Percentiles rank a stretch among this genome's conserved stretches.
Evolutionary conservation across 148 eudicot genomes (phyloP).

Genomic region (Linanthus parryae): DNA sequence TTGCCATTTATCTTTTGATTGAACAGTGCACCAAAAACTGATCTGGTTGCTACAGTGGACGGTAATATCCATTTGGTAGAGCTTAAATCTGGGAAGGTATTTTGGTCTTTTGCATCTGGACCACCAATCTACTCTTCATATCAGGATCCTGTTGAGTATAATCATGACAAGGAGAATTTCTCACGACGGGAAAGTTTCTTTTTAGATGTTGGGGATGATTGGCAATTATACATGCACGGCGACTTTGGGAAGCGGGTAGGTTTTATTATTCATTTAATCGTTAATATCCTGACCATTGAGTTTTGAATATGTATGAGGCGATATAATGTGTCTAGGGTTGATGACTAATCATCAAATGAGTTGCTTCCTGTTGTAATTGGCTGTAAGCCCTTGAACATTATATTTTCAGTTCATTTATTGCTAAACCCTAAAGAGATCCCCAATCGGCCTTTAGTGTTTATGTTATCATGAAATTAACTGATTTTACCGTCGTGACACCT

Average conservation of each 20-base stretch:
- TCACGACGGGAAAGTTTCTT: slow-evolving; percentile 37
- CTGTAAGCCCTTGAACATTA: too few species aligned
- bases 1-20: not conserved
- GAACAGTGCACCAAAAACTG: slow-evolving; percentile 48
- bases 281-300: too few species aligned
- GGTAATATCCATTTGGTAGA: slow-evolving; percentile 73
- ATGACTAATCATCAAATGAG: too few species aligned
- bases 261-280: too few species aligned
- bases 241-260: slow-evolving; percentile 56
- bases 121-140: slow-evolving; percentile 67
- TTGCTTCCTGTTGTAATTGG: too few species aligned
- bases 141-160: slow-evolving; percentile 45
- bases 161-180: slow-evolving; percentile 32
- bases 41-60: slow-evolving; percentile 72
- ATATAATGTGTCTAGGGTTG: too few species aligned
- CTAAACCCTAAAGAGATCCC: too few species aligned
- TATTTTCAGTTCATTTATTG: too few species aligned
- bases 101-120: slow-evolving; percentile 90
- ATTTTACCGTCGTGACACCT: too few species aligned
- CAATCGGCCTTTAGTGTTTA: too few species aligned
- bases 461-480: too few species aligned
- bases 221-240: slow-evolving; percentile 60
- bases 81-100: slow-evolving; percentile 46
- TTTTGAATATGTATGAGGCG: too few species aligned
- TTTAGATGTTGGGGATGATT: slow-evolving; percentile 80